Conservation (phyloP, 495 filamentous ascomycete species). For the Penicillium chermesinum region DNA sequence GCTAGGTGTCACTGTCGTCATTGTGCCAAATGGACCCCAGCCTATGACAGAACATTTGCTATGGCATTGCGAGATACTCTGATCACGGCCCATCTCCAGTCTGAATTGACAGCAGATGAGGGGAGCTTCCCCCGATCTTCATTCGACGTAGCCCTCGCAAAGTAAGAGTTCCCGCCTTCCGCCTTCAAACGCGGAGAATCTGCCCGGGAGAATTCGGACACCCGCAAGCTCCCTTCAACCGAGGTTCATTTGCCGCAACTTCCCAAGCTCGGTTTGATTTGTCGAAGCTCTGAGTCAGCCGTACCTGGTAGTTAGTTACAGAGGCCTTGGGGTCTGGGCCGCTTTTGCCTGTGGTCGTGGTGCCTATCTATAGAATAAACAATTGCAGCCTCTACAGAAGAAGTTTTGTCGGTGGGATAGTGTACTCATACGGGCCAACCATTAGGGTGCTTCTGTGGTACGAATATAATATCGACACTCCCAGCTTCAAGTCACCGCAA, state of each 20-base stretch:
- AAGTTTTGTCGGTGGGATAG: constrained; percentile 21
- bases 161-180: neutral
- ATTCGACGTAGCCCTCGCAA: neutral
- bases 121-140: constrained; percentile 10
- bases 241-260: constrained; percentile 19
- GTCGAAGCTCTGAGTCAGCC: constrained; percentile 8
- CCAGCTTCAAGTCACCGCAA: too few relatives aligned
- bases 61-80: too few relatives aligned
- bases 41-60: too few relatives aligned
- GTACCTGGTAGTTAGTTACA: neutral
- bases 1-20: constrained; percentile 14
- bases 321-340: neutral
- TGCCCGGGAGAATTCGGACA: constrained; percentile 25
- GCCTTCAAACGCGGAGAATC: neutral
- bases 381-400: too few relatives aligned
- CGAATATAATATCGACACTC: too few relatives aligned
- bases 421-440: constrained; percentile 15
- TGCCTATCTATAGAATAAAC: too few relatives aligned
- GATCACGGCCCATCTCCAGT: too few relatives aligned
- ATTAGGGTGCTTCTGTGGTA: too few relatives aligned
- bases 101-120: too few relatives aligned
- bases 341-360: neutral
- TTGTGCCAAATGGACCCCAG: too few relatives aligned
- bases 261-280: constrained; percentile 8
- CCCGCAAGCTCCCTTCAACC: constrained; percentile 24